These are phyloP conservation scores for Kondoa subrosea DNA, from an alignment of 768 basidiomycete genomes.

Conservation along the genomic window DNA sequence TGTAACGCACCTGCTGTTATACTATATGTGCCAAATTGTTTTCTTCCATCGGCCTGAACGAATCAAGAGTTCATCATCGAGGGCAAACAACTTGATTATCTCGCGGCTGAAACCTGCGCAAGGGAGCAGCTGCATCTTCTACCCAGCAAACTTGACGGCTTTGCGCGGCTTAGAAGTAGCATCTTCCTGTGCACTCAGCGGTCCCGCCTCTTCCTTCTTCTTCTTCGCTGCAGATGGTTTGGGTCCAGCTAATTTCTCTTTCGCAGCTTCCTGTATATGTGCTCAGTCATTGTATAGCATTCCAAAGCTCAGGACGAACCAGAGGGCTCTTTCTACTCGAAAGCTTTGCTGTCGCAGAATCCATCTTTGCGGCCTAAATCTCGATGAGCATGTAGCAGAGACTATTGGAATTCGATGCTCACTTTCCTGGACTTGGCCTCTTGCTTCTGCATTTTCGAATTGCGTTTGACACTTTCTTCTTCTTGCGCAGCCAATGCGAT, in stretches of 20 bases:
- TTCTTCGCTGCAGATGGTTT: background rate
- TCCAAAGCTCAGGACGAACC: background rate
- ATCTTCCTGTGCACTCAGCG: background rate
- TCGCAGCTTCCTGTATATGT: background rate
- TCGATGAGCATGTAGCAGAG: background rate
- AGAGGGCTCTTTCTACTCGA: background rate
- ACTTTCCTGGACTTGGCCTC: background rate
- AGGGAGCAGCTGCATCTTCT: background rate
- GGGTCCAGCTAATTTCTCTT: background rate
- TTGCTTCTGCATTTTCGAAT: background rate
- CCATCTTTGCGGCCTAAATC: background rate
- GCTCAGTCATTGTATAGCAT: background rate
- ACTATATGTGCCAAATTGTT: too few species aligned
- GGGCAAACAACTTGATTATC: too few species aligned
- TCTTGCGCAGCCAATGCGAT: background rate
- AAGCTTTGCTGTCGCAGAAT: background rate
- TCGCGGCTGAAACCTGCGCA: too few species aligned
- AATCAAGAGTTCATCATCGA: too few species aligned
- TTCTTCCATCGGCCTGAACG: too few species aligned
- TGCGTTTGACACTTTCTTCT: background rate
- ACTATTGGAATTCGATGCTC: background rate
- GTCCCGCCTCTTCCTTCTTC: background rate
- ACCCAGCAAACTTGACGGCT: background rate
- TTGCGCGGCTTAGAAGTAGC: background rate
- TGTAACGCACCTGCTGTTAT: too few species aligned